A percentile compares a stretch with the other conserved stretches of the same genome.
Conservation (phyloP, 2,329 filamentous ascomycete species). For the Lithohypha guttulata region DNA sequence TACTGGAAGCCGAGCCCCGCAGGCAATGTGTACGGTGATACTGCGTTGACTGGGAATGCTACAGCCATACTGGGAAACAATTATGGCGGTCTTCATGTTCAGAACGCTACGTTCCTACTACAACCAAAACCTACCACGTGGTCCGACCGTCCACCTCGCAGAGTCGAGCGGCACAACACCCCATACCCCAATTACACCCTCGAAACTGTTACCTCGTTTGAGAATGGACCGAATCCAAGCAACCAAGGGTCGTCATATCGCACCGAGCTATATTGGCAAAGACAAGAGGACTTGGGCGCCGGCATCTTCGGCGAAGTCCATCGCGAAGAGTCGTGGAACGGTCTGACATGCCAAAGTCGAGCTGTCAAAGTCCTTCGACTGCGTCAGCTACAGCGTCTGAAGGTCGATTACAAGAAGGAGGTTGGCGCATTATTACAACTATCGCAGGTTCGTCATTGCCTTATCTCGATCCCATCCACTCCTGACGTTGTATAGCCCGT, state of each 20-base stretch:
- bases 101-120: neutral
- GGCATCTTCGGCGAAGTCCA: conserved; percentile 8
- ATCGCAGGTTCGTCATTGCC: conserved; percentile 2
- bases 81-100: neutral
- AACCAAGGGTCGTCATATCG: neutral
- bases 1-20: too few species aligned
- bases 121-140: neutral
- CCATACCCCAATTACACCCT: neutral
- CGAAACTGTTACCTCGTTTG: conserved; percentile 3
- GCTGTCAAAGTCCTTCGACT: conserved; percentile 9
- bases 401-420: conserved; percentile 11
- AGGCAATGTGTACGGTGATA: neutral
- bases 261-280: neutral
- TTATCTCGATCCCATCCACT: neutral
- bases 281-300: neutral
- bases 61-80: neutral
- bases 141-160: neutral
- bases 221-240: neutral
- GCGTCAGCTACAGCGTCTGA: neutral
- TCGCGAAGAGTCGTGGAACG: neutral
- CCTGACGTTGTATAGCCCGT: neutral
- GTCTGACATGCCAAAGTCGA: neutral
- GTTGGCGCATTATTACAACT: conserved; percentile 8
- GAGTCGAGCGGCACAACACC: neutral
- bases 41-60: neutral